Evolutionary conservation across 75 land plant genomes (phyloP), one percentile per base, ranked within the genome.

Genomic region (Pinus albicaulis): DNA sequence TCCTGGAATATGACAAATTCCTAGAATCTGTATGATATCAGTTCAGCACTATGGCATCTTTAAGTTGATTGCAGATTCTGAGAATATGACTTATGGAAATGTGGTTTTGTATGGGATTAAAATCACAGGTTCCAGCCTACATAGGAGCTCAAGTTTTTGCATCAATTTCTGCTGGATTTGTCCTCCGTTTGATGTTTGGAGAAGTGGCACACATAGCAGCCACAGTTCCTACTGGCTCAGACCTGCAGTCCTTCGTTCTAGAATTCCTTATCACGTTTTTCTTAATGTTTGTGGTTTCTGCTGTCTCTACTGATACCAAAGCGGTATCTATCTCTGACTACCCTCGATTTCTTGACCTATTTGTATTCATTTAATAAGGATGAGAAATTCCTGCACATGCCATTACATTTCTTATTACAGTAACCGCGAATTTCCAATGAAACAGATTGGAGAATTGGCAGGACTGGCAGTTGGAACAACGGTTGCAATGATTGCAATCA

Each of bases 201-300:
- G 64, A 79, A 3, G 78, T 78, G 1, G 84, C 87, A n/a, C 76
- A 79, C 15, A 84, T 86, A 22, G 78, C 83, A 5, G 93, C 91
- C 24, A 87, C 95, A 2, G 10, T 78, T 0, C 98, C 95, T 3
- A 44, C 48, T 5, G 48, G 48, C 48, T 28, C 84, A 2, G 79
- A 83, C 28, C 6, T 82, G 16, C 95, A 95, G 62, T 83, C 98
- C 16, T 81, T 95, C 64, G 82, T 78, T 22, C 5, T 87, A 10
- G 98, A 95, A 76, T 75, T 90, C 58, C 72, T 95, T 75, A 86
- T 90, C 83, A 86, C 98, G 41, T 92, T 88, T 82, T 79, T 88
- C 72, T 85, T 95, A 77, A 90, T 95, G 98, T 95, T 95, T 68
- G 91, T 92, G 55, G 86, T 95, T 23, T 88, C 90, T 20, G 93